Base-by-base conservation (phyloP, 208 protist genomes). In the Trypanosoma avium region DNA sequence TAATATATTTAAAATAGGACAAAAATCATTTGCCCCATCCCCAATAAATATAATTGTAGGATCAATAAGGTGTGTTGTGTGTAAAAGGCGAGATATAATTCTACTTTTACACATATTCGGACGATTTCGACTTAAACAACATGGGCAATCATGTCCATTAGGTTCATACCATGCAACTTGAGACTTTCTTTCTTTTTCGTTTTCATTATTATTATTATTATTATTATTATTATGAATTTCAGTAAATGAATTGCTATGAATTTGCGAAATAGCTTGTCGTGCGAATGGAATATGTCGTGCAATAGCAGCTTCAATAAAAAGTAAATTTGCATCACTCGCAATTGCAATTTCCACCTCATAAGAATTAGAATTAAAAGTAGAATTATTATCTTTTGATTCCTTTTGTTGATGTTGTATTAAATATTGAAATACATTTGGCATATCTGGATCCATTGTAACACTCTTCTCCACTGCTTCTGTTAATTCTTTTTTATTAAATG, bases 91-190 rank as follows among this genome's bases (percentile, higher is more conserved):
- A 22, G 92, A 71, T 43, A 95, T 86, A 45, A 93, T 90, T 21
- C 60, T 74, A 17, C 81, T 84, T 67, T 95, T 95, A 67, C 89
- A 93, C 82, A 95, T 95, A 70, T 93, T 91, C 26, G 82, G 86
- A 58, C 81, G 84, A 9, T 70, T 62, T 15, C 63, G 55, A 12
- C 43, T 38, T 40, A 67, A 55, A 62, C 89, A 95, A 72, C 62
- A 79, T 30, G 47, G 42, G 66, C 89, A 95, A 42, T 75, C 50
- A 65, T 93, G 82, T 9, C 84, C 82, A 19, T 77, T 35, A 15
- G 78, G 75, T 71, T 95, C 89, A 59, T 95, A 92, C 86, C 89
- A 92, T 60, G 54, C 59, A 29, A 95, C 35, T 24, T 83, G 84
- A 26, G 77, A 92, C 32, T 67, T 65, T 30, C 86, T 84, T 29